Conservation (phyloP, 495 filamentous ascomycete species). For the Xylaria scruposa region DNA sequence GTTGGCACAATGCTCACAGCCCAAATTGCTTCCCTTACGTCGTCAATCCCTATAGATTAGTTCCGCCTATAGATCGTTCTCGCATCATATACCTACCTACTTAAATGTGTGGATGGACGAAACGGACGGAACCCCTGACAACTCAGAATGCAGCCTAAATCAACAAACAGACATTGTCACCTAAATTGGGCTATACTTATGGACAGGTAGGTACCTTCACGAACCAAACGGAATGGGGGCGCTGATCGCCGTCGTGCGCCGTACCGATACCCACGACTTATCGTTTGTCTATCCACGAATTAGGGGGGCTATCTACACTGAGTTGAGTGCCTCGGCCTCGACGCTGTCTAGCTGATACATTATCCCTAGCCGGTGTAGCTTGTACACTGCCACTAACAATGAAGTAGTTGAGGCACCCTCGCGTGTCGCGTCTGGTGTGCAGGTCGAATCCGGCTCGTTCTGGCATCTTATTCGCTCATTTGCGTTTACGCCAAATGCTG, state of each 20-base stretch:
- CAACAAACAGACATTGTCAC: slow-evolving; percentile 7
- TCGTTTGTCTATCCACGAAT: not conserved
- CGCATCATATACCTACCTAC: too few relatives aligned
- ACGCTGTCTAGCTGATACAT: slow-evolving; percentile 4
- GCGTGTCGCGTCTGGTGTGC: slow-evolving; percentile 39
- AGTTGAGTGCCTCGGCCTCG: not conserved
- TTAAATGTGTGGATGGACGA: too few relatives aligned
- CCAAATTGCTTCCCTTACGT: not conserved
- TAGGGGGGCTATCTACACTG: not conserved
- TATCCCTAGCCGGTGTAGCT: not conserved
- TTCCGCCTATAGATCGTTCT: not conserved
- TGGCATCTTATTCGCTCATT: slow-evolving; percentile 30
- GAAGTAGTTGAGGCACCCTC: slow-evolving; percentile 9
- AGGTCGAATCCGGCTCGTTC: slow-evolving; percentile 12
- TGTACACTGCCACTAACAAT: not conserved
- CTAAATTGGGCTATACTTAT: not conserved
- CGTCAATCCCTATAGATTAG: not conserved
- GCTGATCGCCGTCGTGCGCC: not conserved
- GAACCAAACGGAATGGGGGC: not conserved
- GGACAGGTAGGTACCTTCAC: not conserved
- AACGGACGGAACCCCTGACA: not conserved
- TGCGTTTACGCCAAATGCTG: slow-evolving; percentile 29
- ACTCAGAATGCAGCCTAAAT: slow-evolving; percentile 10
- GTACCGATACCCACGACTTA: not conserved
- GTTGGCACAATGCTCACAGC: not conserved